phyloP scores from a whole-genome alignment of 306 rosid species.

The Cotoneaster glaucophyllus region DNA sequence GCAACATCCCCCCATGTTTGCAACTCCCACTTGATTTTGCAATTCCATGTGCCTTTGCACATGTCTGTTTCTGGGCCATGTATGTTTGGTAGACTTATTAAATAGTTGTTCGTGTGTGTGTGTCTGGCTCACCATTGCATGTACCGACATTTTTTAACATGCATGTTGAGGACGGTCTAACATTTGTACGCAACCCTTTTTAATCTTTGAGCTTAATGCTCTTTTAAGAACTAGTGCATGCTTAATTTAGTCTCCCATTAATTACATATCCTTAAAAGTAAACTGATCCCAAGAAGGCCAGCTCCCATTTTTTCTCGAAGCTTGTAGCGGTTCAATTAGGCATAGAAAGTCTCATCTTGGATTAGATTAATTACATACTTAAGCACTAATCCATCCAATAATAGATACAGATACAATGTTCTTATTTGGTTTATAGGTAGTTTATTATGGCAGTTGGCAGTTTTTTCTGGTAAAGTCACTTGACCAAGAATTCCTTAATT shows the following conservation, averaged over 20 bases:
- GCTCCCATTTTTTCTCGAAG: not conserved
- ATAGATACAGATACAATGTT: conserved; percentile 7
- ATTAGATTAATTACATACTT: not conserved
- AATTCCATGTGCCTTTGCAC: not conserved
- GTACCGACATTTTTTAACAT: no score
- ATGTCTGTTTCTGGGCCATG: not conserved
- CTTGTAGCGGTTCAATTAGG: not conserved
- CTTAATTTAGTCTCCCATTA: no score
- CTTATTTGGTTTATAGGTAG: conserved; percentile 12
- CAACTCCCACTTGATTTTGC: not conserved
- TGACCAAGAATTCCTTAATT: conserved; percentile 27
- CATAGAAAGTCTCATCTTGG: not conserved
- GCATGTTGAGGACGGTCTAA: no score
- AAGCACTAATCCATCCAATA: conserved; percentile 1
- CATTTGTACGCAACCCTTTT: no score
- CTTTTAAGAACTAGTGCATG: no score
- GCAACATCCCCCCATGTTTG: not conserved
- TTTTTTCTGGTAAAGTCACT: conserved; percentile 58
- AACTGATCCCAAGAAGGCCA: no score
- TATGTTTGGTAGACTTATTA: not conserved
- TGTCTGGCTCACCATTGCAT: no score
- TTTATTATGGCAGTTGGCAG: conserved; percentile 44
- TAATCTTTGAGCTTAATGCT: no score
- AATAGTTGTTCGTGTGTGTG: no score
- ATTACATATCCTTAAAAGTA: no score